These are phyloP conservation scores for Echinosophora koreensis DNA, from an alignment of 306 rosid genomes.

Conservation along the genomic window DNA sequence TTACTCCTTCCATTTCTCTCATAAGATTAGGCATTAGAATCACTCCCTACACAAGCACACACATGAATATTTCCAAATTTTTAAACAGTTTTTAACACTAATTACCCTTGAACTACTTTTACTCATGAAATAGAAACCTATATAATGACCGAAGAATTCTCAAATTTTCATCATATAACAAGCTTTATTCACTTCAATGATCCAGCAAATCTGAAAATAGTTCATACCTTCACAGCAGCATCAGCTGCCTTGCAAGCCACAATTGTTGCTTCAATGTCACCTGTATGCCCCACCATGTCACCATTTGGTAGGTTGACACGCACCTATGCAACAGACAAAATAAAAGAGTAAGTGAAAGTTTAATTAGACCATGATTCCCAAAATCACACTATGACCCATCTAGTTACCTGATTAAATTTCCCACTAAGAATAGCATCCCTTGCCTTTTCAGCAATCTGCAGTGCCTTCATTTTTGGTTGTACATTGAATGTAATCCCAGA, in stretches of 20 bases:
- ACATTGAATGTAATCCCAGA: constrained; percentile 90
- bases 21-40: too few species aligned
- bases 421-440: constrained; percentile 89
- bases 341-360: constrained; percentile 37
- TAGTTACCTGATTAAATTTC: constrained; percentile 70
- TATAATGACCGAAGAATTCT: too few species aligned
- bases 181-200: not conserved
- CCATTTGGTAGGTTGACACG: constrained; percentile 98
- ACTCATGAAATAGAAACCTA: too few species aligned
- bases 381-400: constrained; percentile 12
- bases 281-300: constrained; percentile 96
- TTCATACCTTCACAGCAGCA: constrained; percentile 85
- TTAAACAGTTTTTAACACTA: too few species aligned
- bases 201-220: constrained; percentile 34
- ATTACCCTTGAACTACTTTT: too few species aligned
- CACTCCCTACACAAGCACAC: too few species aligned
- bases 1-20: too few species aligned
- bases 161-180: not conserved
- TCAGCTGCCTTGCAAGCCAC: constrained; percentile 99
- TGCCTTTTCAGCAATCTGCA: constrained; percentile 88
- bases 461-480: constrained; percentile 93
- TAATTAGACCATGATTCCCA: constrained; percentile 4
- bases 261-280: constrained; percentile 88
- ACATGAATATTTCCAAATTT: too few species aligned
- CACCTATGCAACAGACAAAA: constrained; percentile 59